Conservation (phyloP, 768 basidiomycete species). For the Termitomyces sp. region DNA sequence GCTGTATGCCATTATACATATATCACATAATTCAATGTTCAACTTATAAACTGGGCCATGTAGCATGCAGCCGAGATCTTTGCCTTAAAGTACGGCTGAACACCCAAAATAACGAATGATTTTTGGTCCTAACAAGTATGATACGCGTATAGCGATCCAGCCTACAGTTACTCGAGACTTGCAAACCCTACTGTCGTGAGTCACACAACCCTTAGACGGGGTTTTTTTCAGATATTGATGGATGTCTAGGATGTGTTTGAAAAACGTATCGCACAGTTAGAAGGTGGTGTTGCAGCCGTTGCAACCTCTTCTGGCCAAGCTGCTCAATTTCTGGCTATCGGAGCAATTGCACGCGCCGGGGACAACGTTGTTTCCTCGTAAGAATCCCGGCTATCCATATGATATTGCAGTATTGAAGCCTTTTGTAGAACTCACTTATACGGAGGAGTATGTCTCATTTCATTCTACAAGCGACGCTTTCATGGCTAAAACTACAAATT, state of each 20-base stretch:
- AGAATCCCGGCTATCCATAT: constrained; percentile 17
- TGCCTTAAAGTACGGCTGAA: constrained; percentile 44
- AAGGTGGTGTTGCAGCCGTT: constrained; percentile 74
- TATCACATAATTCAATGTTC: neutral
- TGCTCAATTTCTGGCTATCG: constrained; percentile 72
- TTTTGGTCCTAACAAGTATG: neutral
- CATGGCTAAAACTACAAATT: neutral
- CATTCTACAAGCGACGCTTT: neutral
- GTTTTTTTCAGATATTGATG: neutral
- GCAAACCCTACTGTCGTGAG: constrained; percentile 64
- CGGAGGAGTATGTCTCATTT: constrained; percentile 53
- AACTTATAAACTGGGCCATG: neutral
- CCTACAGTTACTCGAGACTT: constrained; percentile 67
- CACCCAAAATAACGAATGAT: neutral
- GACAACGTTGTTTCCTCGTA: constrained; percentile 79
- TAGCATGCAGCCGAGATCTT: constrained; percentile 76
- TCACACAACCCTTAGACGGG: constrained; percentile 2
- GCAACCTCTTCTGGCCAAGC: constrained; percentile 73
- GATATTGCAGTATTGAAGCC: neutral
- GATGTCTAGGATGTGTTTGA: constrained; percentile 67
- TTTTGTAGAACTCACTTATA: constrained; percentile 54
- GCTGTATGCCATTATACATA: constrained; percentile 5
- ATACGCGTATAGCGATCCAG: constrained; percentile 36
- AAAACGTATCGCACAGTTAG: constrained; percentile 74
- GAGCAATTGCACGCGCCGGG: constrained; percentile 55